Base-by-base conservation (phyloP, 805 yeast species). In the Nakazawaea ishiwadae region DNA sequence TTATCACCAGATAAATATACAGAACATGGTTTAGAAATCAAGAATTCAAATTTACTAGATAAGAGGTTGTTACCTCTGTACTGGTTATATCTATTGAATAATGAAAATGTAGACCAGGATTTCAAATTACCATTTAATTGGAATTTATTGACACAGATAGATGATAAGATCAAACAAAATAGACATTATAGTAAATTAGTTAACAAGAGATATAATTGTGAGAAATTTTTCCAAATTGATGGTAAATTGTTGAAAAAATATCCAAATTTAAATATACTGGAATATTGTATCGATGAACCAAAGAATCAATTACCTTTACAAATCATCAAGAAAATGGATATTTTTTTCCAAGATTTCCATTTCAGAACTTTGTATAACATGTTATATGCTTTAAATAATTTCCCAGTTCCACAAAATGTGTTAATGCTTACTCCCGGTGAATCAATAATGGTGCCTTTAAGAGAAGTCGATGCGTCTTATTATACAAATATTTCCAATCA, bases 91-190 rank as follows among this genome's bases (percentile, higher is more conserved):
- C 15, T 27, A 12, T 31, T 18, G 31, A 16, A 29, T 14, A 23
- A 21, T 12, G 16, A 35, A 11, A n/a, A 26, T 8, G 15, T 35
- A 11, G 31, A 20, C 12, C 19, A 34, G 9, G 42, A 35, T 16
- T 33, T 35, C 27, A 24, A 16, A 20, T 32, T 44, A 16, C 46
- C 46, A 5, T 44, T 44, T 31, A 39, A 39, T 31, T 44, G 46
- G 46, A 38, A 44, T 35, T 18, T 44, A 9, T 17, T 44, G 17
- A 31, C 37, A 27, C 28, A 42, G 14, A 21, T 24, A 10, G 30
- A 24, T 11, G 20, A 21, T 6, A 8, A 12, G 15, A 27, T 42
- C 12, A n/a, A 28, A 15, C 16, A 32, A 2, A 32, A 42, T 31
- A 15, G 31, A 5, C 20, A 27, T 9, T 36, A 16, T 23, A 12